Conservation (phyloP, 2,329 filamentous ascomycete species). For the Eutypella sp. region DNA sequence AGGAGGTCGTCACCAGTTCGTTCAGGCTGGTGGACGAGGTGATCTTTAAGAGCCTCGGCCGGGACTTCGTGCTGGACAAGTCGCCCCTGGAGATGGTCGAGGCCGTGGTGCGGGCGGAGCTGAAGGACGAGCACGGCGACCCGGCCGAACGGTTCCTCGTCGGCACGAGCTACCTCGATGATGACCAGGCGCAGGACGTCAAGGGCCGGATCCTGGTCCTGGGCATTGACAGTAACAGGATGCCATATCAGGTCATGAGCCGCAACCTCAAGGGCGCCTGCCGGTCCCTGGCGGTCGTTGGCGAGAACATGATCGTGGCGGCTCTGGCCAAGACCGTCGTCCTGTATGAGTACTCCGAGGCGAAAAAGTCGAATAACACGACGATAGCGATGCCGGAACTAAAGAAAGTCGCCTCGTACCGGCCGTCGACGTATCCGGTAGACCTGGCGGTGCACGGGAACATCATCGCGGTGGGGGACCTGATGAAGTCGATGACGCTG, state of each 20-base stretch:
- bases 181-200: conserved; percentile 50
- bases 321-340: conserved; percentile 84
- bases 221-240: conserved; percentile 71
- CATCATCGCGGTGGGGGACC: conserved; percentile 77
- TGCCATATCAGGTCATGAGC: conserved; percentile 66
- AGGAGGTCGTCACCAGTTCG: conserved; percentile 72
- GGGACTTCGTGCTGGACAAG: conserved; percentile 57
- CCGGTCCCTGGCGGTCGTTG: conserved; percentile 69
- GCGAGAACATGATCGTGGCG: conserved; percentile 74
- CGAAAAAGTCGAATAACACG: too few relatives aligned
- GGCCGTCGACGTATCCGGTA: conserved; percentile 78
- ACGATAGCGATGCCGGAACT: conserved; percentile 54
- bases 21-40: conserved; percentile 90
- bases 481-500: conserved; percentile 88
- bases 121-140: conserved; percentile 54
- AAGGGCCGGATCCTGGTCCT: conserved; percentile 79
- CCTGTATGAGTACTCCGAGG: conserved; percentile 50
- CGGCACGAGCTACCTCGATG: conserved; percentile 73
- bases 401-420: conserved; percentile 68
- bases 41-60: conserved; percentile 70
- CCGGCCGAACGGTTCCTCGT: conserved; percentile 78
- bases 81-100: conserved; percentile 69
- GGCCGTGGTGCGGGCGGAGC: conserved; percentile 70
- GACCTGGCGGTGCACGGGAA: conserved; percentile 71
- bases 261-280: conserved; percentile 73